A percentile compares a stretch with the other conserved stretches of the same genome.
phyloP scores from a whole-genome alignment of 129 eudicot genomes.

The Lactuca sativa region DNA sequence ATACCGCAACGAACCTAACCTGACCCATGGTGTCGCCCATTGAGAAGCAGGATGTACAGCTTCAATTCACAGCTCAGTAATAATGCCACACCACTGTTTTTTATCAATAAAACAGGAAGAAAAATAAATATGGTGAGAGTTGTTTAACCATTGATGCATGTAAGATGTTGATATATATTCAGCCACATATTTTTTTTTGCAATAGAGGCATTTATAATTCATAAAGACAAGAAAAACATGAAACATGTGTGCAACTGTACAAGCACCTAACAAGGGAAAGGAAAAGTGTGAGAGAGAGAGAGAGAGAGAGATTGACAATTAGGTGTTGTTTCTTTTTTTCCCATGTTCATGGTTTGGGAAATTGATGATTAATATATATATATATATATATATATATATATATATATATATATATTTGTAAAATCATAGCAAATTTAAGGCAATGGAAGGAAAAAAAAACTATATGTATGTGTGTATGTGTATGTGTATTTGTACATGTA shows the following conservation, averaged over 20 bases:
- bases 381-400: no score
- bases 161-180: conserved; percentile 11
- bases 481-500: no score
- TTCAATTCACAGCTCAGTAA: conserved; percentile 57
- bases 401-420: no score
- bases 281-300: no score
- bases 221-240: background rate
- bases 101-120: background rate
- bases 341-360: no score
- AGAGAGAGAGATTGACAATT: no score
- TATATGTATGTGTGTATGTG: no score
- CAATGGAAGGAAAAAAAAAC: no score
- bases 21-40: conserved; percentile 54
- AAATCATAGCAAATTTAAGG: no score
- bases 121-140: background rate
- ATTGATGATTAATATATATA: no score
- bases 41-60: conserved; percentile 49
- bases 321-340: no score
- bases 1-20: conserved; percentile 78
- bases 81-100: conserved; percentile 47
- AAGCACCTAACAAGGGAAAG: no score
- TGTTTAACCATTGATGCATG: conserved; percentile 10
- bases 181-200: background rate
- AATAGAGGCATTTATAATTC: background rate
- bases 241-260: background rate